Percentiles rank a stretch among this genome's conserved stretches.
Evolutionary conservation across 2,329 filamentous ascomycete species (phyloP).

Genomic region (Epichloe uncinata): DNA sequence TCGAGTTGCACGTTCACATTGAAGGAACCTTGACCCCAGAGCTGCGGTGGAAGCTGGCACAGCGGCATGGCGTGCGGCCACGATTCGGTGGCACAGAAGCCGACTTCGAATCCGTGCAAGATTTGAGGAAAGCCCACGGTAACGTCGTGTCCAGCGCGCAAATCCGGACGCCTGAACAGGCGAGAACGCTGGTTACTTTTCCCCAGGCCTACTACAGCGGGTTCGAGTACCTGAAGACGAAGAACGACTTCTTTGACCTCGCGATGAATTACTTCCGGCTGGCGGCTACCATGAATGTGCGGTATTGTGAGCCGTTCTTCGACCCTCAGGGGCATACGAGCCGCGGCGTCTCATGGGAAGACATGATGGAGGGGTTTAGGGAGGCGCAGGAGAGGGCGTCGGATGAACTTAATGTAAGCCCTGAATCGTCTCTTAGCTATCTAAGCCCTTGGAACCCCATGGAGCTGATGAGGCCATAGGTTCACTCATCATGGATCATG

Average conservation of each 20-base stretch:
- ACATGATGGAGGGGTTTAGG: constrained; percentile 48
- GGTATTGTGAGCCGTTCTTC: constrained; percentile 65
- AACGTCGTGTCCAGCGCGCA: constrained; percentile 48
- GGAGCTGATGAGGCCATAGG: constrained; percentile 28
- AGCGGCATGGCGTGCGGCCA: constrained; percentile 48
- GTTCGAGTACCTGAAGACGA: constrained; percentile 55
- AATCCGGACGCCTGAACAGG: constrained; percentile 23
- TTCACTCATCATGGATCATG: constrained; percentile 52
- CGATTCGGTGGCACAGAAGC: constrained; percentile 28
- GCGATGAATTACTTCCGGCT: constrained; percentile 56
- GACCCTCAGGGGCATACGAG: constrained; percentile 60
- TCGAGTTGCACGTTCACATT: constrained; percentile 67
- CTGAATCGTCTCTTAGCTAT: too few relatives aligned
- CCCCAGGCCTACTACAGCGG: constrained; percentile 67
- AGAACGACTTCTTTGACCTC: constrained; percentile 58
- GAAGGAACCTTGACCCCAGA: constrained; percentile 58
- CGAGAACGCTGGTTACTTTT: constrained; percentile 30
- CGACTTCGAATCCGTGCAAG: constrained; percentile 28
- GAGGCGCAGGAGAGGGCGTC: constrained; percentile 45
- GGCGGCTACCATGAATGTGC: constrained; percentile 48
- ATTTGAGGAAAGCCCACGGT: constrained; percentile 43
- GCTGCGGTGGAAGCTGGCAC: constrained; percentile 54
- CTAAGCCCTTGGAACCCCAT: too few relatives aligned
- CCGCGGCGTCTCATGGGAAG: constrained; percentile 46
- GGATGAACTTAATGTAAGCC: constrained; percentile 20